phyloP scores from a whole-genome alignment of 2,329 filamentous ascomycete species.

The Escovopsis sp. region DNA sequence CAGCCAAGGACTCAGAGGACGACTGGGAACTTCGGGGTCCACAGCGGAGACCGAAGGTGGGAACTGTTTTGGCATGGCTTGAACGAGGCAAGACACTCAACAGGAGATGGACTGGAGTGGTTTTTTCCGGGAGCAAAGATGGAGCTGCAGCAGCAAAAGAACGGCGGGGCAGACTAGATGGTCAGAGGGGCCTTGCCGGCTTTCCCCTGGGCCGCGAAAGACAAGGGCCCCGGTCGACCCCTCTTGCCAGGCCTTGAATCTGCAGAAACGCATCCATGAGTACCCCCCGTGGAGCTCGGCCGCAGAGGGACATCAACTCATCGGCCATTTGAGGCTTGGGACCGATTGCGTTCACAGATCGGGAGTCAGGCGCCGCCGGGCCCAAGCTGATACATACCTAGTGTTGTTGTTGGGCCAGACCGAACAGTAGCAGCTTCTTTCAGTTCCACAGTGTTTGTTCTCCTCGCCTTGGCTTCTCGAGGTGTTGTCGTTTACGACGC shows the following conservation, averaged over 20 bases:
- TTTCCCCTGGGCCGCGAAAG: constrained; percentile 4
- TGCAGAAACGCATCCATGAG: constrained; percentile 1
- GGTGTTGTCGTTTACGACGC: too few relatives aligned
- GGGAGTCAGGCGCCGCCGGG: constrained; percentile 4
- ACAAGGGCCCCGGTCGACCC: constrained; percentile 4
- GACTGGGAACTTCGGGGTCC: constrained; percentile 2
- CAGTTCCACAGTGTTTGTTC: too few relatives aligned
- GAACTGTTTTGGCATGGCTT: constrained; percentile 5
- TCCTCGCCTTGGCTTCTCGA: too few relatives aligned
- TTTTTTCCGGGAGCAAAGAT: constrained; percentile 3
- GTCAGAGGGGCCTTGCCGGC: constrained; percentile 1
- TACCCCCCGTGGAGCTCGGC: background rate
- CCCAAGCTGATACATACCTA: constrained; percentile 1
- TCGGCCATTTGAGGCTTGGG: constrained; percentile 1
- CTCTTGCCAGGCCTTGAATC: constrained; percentile 6
- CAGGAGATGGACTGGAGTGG: constrained; percentile 3
- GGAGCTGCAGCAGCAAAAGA: constrained; percentile 4
- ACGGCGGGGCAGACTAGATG: constrained; percentile 6
- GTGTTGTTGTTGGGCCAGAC: too few relatives aligned
- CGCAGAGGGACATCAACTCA: background rate
- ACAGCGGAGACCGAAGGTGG: constrained; percentile 6
- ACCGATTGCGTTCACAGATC: constrained; percentile 1
- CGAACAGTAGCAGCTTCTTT: too few relatives aligned
- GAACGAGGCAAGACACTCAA: constrained; percentile 1
- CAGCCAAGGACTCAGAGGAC: background rate